Evolutionary conservation across 1,139 yeast genomes (phyloP).

Genomic region (Maudiozyma humilis): DNA sequence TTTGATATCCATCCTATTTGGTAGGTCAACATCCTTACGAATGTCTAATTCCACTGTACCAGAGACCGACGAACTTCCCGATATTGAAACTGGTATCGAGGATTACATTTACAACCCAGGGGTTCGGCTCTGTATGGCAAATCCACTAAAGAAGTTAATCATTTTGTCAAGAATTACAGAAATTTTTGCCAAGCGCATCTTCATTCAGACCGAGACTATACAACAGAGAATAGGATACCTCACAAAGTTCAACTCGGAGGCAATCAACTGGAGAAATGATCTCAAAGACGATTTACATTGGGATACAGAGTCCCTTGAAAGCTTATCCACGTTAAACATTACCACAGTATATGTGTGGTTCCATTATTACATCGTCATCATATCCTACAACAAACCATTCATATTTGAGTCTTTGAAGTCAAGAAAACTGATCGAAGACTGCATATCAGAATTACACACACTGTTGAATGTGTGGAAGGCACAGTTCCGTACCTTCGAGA

Average conservation of each 20-base stretch:
- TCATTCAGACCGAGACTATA: conserved; percentile 20
- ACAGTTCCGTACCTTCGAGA: conserved; percentile 28
- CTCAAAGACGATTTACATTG: conserved; percentile 42
- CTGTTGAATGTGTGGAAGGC: conserved; percentile 30
- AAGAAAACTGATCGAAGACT: conserved; percentile 22
- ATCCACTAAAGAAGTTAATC: conserved; percentile 42
- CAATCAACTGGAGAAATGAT: conserved; percentile 40
- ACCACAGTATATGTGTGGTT: conserved; percentile 45
- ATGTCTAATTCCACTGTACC: conserved; percentile 50
- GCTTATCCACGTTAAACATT: conserved; percentile 40
- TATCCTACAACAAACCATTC: conserved; percentile 53
- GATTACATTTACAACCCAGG: conserved; percentile 29
- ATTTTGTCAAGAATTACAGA: conserved; percentile 48
- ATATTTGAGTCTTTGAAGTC: conserved; percentile 28
- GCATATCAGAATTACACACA: conserved; percentile 30
- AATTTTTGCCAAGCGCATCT: conserved; percentile 34
- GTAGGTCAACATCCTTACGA: conserved; percentile 47
- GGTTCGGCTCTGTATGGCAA: conserved; percentile 31
- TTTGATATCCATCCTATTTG: conserved; percentile 46
- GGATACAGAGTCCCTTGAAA: conserved; percentile 35
- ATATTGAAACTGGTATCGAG: conserved; percentile 44
- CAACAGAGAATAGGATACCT: conserved; percentile 22
- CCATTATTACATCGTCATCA: conserved; percentile 47
- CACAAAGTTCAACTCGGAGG: conserved; percentile 40
- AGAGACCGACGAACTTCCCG: conserved; percentile 52